Evolutionary conservation across 352 stramenopile species (phyloP).

Genomic region (Phytophthora sp.): DNA sequence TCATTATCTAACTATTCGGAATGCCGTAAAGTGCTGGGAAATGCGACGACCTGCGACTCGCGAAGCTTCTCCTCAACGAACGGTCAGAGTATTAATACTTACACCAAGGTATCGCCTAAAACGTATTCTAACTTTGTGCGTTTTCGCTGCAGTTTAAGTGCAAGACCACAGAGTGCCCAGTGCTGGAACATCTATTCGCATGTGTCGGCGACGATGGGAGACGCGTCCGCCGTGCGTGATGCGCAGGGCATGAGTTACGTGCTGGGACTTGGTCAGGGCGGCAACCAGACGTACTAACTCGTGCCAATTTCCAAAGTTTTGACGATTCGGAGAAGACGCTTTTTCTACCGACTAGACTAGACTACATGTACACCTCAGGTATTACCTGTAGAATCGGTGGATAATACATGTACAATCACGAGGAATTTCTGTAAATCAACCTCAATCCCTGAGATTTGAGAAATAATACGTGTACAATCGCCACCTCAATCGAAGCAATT

Average conservation of each 20-base stretch:
- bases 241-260: slow-evolving; percentile 92
- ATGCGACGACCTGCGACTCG: slow-evolving; percentile 69
- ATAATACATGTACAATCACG: too few relatives aligned
- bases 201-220: slow-evolving; percentile 70
- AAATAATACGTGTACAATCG: too few relatives aligned
- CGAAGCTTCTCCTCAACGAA: slow-evolving; percentile 86
- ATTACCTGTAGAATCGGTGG: too few relatives aligned
- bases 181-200: slow-evolving; percentile 81
- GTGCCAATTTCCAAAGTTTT: background rate
- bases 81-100: slow-evolving; percentile 32
- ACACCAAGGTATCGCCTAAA: background rate
- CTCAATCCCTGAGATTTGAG: too few relatives aligned
- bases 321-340: background rate
- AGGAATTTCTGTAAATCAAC: too few relatives aligned
- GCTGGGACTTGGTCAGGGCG: slow-evolving; percentile 77
- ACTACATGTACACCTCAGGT: too few relatives aligned
- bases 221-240: slow-evolving; percentile 76
- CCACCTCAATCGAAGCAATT: too few relatives aligned
- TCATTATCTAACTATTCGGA: background rate
- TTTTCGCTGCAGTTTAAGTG: slow-evolving; percentile 52
- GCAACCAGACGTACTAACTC: slow-evolving; percentile 75
- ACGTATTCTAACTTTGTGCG: slow-evolving; percentile 2
- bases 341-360: background rate
- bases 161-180: slow-evolving; percentile 80
- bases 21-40: slow-evolving; percentile 60